A percentile compares a stretch with the other conserved stretches of the same genome.
These are phyloP conservation scores for Dysphania ambrosioides DNA, from an alignment of 148 eudicot genomes.

Conservation along the genomic window DNA sequence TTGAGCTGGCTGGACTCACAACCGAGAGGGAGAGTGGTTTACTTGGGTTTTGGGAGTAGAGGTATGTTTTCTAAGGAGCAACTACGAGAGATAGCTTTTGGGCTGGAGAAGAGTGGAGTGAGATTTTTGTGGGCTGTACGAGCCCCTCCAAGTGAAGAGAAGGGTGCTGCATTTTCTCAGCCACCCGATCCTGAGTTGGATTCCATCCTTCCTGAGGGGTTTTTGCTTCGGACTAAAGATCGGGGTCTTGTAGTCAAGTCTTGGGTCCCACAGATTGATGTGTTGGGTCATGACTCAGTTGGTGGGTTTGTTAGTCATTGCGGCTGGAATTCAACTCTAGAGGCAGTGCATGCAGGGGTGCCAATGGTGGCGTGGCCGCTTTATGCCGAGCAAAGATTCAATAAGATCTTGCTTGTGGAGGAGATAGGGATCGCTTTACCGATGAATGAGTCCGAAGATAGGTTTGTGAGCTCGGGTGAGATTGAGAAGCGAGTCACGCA, in stretches of 20 bases:
- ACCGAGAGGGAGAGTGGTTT: constrained; percentile 48
- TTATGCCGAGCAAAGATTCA: constrained; percentile 48
- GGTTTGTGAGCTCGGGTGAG: constrained; percentile 36
- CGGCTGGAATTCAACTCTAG: constrained; percentile 51
- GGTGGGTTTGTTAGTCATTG: constrained; percentile 73
- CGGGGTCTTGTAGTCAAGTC: constrained; percentile 49
- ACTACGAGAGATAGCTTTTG: constrained; percentile 40
- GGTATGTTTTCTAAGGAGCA: constrained; percentile 42
- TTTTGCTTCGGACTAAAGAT: constrained; percentile 42
- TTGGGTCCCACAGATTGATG: constrained; percentile 55
- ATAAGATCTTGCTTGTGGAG: constrained; percentile 38
- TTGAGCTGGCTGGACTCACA: constrained; percentile 48
- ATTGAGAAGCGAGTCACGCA: constrained; percentile 40
- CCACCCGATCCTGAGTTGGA: constrained; percentile 40
- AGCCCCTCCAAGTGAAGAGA: constrained; percentile 33
- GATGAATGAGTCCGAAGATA: constrained; percentile 31
- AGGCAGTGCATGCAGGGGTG: constrained; percentile 34
- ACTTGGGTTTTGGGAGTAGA: constrained; percentile 52
- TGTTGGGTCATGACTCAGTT: constrained; percentile 42
- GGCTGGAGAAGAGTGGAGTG: constrained; percentile 49
- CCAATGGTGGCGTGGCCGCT: constrained; percentile 52
- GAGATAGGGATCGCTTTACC: constrained; percentile 37
- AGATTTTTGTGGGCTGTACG: constrained; percentile 61
- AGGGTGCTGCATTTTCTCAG: neutral
- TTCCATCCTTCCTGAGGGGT: constrained; percentile 41